These are phyloP conservation scores for Rhizodiscina lignyota DNA, from an alignment of 495 filamentous ascomycete species.

Conservation along the genomic window DNA sequence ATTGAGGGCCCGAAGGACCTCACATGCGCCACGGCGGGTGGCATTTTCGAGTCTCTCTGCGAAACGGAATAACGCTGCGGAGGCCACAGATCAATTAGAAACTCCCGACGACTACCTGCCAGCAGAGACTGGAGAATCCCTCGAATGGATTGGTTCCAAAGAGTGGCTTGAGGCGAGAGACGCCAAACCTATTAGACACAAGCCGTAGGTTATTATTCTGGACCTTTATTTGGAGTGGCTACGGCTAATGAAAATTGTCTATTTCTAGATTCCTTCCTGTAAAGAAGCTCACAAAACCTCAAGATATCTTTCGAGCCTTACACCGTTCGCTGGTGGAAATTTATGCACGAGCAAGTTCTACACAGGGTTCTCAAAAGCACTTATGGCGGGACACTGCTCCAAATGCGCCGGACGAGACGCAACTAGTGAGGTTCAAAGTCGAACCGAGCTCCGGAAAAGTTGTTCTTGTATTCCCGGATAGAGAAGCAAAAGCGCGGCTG, in stretches of 20 bases:
- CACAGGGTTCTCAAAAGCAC: too few relatives aligned
- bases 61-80: neutral
- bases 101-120: neutral
- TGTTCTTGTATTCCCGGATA: neutral
- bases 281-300: neutral
- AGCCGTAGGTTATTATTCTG: neutral
- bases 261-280: too few relatives aligned
- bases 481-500: neutral
- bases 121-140: neutral
- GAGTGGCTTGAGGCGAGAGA: neutral
- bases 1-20: neutral
- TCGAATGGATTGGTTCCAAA: neutral
- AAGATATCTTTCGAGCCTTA: neutral
- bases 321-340: neutral
- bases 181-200: neutral
- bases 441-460: neutral
- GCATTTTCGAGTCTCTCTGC: neutral
- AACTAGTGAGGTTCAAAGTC: neutral
- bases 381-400: too few relatives aligned
- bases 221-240: too few relatives aligned
- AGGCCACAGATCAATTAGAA: neutral
- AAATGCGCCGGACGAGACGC: too few relatives aligned
- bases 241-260: too few relatives aligned
- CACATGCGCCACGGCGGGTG: too few relatives aligned
- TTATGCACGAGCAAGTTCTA: too few relatives aligned